Conservation (phyloP, 257 asterid species). For the Lavandula angustifolia region DNA sequence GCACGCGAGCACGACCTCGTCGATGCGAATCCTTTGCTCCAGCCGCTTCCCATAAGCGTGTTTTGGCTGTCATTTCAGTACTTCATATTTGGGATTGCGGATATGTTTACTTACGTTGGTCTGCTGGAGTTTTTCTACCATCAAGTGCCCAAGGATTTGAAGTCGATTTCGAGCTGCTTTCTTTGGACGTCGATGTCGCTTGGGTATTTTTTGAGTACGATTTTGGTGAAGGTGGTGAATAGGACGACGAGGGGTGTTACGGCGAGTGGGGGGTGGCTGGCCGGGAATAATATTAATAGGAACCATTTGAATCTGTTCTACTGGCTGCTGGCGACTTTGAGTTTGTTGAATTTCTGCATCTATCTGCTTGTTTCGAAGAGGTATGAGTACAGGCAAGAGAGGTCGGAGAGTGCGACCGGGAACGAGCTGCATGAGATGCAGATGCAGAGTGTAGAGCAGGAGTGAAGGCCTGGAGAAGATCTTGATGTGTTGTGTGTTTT, state of each 20-base stretch:
- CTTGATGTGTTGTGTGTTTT: not conserved
- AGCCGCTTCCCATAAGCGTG: slow-evolving; percentile 71
- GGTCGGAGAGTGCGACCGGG: slow-evolving; percentile 13
- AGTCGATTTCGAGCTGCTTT: slow-evolving; percentile 69
- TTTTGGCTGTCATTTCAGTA: slow-evolving; percentile 82
- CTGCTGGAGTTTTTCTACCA: slow-evolving; percentile 77
- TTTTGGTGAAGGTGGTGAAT: slow-evolving; percentile 65
- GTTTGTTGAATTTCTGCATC: slow-evolving; percentile 52
- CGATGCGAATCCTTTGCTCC: slow-evolving; percentile 51
- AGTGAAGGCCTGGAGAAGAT: not conserved
- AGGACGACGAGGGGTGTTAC: slow-evolving; percentile 48
- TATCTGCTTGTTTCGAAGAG: slow-evolving; percentile 62
- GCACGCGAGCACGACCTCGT: slow-evolving; percentile 52
- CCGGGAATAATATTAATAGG: slow-evolving; percentile 66
- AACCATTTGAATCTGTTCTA: slow-evolving; percentile 66
- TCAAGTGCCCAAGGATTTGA: slow-evolving; percentile 59
- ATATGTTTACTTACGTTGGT: slow-evolving; percentile 77
- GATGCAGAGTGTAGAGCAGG: slow-evolving; percentile 21
- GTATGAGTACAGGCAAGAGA: slow-evolving; percentile 59
- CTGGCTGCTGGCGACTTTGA: slow-evolving; percentile 52
- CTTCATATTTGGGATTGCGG: slow-evolving; percentile 79
- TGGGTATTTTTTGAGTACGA: slow-evolving; percentile 67
- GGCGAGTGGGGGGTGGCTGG: slow-evolving; percentile 67
- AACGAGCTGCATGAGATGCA: slow-evolving; percentile 27
- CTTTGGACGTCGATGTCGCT: slow-evolving; percentile 77